Evolutionary conservation across 2,329 filamentous ascomycete genomes (phyloP).

Genomic region (Celoporthe dispersa): DNA sequence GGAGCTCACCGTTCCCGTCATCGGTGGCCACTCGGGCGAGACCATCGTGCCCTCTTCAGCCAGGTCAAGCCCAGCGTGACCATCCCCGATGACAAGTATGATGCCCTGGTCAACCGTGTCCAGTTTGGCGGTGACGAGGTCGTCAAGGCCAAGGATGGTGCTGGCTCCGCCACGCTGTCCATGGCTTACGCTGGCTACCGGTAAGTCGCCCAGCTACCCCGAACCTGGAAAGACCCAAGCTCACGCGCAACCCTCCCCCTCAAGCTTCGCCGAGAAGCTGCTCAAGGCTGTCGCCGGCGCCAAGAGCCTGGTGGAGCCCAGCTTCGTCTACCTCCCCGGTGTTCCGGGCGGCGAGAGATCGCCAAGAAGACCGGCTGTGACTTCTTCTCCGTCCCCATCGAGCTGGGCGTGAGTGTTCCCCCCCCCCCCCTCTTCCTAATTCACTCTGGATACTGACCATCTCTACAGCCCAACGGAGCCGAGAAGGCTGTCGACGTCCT

Average conservation of each 20-base stretch:
- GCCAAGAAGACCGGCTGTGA: conserved; percentile 82
- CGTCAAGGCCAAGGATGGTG: conserved; percentile 83
- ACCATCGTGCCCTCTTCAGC: conserved; percentile 98
- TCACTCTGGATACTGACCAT: conserved; percentile 8
- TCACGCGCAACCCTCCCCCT: conserved; percentile 25
- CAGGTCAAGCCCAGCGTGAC: conserved; percentile 76
- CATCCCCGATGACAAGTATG: conserved; percentile 89
- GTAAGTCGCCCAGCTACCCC: conserved; percentile 49
- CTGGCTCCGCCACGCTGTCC: conserved; percentile 81
- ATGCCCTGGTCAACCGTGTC: conserved; percentile 88
- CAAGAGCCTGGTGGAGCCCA: conserved; percentile 91
- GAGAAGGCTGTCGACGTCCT: conserved; percentile 86
- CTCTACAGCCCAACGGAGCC: conserved; percentile 72
- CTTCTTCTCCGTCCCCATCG: conserved; percentile 95
- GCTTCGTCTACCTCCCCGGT: conserved; percentile 93
- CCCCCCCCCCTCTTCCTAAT: neutral
- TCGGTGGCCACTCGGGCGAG: conserved; percentile 96
- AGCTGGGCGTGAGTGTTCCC: conserved; percentile 79
- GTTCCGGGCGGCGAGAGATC: conserved; percentile 86
- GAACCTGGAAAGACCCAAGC: neutral
- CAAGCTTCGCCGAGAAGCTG: conserved; percentile 92
- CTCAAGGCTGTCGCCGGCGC: conserved; percentile 87
- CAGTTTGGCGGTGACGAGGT: conserved; percentile 98
- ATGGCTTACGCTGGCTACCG: conserved; percentile 94
- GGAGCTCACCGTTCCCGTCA: conserved; percentile 84